A percentile compares a stretch with the other conserved stretches of the same genome.
These are phyloP conservation scores for Zoysia matrella DNA, from an alignment of 202 grass and related monocot species.

Conservation along the genomic window DNA sequence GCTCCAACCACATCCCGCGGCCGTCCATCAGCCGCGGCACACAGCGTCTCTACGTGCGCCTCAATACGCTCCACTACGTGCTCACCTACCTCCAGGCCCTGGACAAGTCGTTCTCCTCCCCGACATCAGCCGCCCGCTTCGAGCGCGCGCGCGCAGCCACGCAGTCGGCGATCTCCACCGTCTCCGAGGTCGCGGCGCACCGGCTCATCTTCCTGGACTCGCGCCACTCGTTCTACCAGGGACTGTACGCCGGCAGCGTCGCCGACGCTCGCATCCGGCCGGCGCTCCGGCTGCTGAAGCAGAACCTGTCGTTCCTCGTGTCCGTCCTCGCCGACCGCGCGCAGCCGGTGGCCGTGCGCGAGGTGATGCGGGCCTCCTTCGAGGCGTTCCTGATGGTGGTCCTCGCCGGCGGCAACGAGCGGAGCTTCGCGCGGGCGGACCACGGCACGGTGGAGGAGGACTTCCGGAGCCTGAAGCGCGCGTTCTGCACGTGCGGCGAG, in stretches of 20 bases:
- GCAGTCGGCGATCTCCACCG: conserved; percentile 57
- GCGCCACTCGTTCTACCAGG: conserved; percentile 78
- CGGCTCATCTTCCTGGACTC: conserved; percentile 94
- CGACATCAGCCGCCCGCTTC: conserved; percentile 46
- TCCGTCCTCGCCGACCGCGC: conserved; percentile 68
- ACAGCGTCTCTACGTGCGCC: conserved; percentile 86
- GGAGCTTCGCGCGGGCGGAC: conserved; percentile 63
- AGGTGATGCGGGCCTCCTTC: conserved; percentile 87
- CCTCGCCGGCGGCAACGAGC: conserved; percentile 75
- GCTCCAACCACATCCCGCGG: conserved; percentile 53
- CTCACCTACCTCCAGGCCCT: conserved; percentile 66
- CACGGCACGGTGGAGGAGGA: conserved; percentile 74
- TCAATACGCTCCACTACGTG: conserved; percentile 91
- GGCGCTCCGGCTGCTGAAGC: conserved; percentile 71
- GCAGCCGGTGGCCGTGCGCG: conserved; percentile 74
- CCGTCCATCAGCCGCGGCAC: conserved; percentile 88
- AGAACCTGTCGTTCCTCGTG: conserved; percentile 83
- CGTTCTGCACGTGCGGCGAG: conserved; percentile 90
- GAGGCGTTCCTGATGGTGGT: conserved; percentile 80
- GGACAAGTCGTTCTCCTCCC: conserved; percentile 50
- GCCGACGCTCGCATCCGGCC: conserved; percentile 60
- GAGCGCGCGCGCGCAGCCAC: conserved; percentile 52
- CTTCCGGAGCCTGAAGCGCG: conserved; percentile 73
- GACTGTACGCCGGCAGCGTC: conserved; percentile 60
- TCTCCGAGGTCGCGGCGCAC: conserved; percentile 80